Conservation (phyloP, 768 basidiomycete species). For the Nidularia sp. region DNA sequence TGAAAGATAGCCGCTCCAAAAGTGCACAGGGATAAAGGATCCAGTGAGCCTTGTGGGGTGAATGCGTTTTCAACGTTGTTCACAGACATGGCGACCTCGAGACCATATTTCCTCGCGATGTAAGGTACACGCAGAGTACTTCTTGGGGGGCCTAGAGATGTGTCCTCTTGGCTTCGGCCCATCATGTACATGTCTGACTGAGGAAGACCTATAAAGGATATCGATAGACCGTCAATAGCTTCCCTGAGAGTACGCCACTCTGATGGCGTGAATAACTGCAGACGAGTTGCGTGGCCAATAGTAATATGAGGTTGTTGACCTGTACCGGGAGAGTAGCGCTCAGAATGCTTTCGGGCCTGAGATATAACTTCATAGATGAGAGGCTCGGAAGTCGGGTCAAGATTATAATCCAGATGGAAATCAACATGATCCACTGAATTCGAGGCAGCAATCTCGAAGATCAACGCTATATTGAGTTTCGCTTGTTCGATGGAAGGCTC, state of each 20-base stretch:
- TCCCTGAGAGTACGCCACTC: conserved; percentile 42
- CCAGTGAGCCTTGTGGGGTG: conserved; percentile 62
- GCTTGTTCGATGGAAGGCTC: conserved; percentile 45
- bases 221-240: conserved; percentile 39
- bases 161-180: conserved; percentile 34
- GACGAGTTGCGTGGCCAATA: conserved; percentile 59
- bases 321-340: conserved; percentile 4
- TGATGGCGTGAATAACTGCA: conserved; percentile 41
- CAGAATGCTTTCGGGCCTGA: conserved; percentile 14
- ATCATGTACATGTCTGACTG: conserved; percentile 71
- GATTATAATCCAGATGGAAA: conserved; percentile 68
- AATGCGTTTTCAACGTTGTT: conserved; percentile 69
- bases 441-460: conserved; percentile 42
- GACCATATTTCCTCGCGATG: conserved; percentile 36
- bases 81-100: conserved; percentile 52
- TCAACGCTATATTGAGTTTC: conserved; percentile 47
- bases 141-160: conserved; percentile 41
- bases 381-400: conserved; percentile 45
- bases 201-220: conserved; percentile 53
- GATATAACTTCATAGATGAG: conserved; percentile 53
- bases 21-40: conserved; percentile 56
- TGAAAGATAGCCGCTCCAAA: conserved; percentile 61
- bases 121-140: conserved; percentile 52
- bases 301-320: conserved; percentile 36
- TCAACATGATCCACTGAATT: conserved; percentile 40